Conservation (phyloP, 352 stramenopile genomes). For the Globisporangium emineosum region DNA sequence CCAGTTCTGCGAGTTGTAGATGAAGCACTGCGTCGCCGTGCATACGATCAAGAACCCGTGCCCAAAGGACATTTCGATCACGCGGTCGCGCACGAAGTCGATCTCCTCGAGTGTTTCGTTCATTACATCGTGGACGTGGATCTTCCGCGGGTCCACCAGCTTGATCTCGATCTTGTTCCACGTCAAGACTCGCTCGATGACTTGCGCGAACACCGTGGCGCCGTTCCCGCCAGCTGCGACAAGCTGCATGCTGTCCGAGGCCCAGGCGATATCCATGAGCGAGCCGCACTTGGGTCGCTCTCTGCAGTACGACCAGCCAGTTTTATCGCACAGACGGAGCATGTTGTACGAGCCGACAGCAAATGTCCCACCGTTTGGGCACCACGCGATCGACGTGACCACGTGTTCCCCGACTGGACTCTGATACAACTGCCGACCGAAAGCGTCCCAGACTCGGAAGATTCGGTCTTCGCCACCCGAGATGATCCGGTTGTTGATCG, state of each 20-base stretch:
- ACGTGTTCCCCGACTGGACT: constrained; percentile 82
- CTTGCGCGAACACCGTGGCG: constrained; percentile 85
- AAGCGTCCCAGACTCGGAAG: constrained; percentile 92
- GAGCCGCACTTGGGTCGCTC: constrained; percentile 81
- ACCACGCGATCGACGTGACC: constrained; percentile 91
- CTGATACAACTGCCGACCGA: constrained; percentile 89
- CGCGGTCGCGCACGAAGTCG: constrained; percentile 88
- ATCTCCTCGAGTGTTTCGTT: constrained; percentile 91
- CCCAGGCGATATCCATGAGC: constrained; percentile 88
- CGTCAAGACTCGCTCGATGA: constrained; percentile 81
- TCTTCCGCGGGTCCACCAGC: constrained; percentile 81
- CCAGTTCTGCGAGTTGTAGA: constrained; percentile 91
- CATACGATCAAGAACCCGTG: constrained; percentile 91
- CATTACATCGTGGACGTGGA: constrained; percentile 87
- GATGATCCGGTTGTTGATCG: constrained; percentile 90
- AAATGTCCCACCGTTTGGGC: constrained; percentile 89
- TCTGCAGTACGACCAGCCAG: constrained; percentile 88
- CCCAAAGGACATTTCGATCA: constrained; percentile 92
- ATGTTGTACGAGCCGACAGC: constrained; percentile 92
- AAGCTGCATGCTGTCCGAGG: constrained; percentile 89
- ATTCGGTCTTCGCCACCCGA: constrained; percentile 91
- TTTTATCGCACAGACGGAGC: constrained; percentile 92
- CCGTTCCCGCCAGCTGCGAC: constrained; percentile 85
- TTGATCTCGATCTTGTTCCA: constrained; percentile 90
- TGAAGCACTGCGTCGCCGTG: constrained; percentile 90